Conservation (phyloP, 2,329 filamentous ascomycete genomes). For the Trichoderma koningii region DNA sequence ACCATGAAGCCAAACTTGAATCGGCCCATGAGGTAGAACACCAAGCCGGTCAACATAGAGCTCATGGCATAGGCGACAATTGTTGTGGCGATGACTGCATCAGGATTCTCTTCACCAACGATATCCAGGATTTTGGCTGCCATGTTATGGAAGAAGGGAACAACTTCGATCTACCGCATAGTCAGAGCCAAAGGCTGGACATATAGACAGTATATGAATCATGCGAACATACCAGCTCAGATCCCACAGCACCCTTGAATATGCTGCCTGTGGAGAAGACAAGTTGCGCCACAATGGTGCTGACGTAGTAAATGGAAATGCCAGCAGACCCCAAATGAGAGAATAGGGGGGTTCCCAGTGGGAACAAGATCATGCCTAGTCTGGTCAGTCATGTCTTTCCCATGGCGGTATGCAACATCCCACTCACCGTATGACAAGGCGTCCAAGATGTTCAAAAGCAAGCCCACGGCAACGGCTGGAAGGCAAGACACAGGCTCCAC, state of each 20-base stretch:
- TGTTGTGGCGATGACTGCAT: constrained; percentile 89
- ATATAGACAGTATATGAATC: not conserved
- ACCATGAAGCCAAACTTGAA: constrained; percentile 90
- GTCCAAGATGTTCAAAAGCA: constrained; percentile 90
- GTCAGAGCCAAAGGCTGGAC: constrained; percentile 18
- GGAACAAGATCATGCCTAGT: constrained; percentile 87
- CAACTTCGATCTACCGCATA: constrained; percentile 76
- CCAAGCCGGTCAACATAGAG: constrained; percentile 83
- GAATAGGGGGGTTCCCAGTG: constrained; percentile 84
- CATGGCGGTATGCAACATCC: constrained; percentile 5
- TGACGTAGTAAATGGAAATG: constrained; percentile 98
- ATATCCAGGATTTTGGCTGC: constrained; percentile 78
- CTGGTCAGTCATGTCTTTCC: constrained; percentile 25
- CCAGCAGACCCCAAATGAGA: constrained; percentile 84
- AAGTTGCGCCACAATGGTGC: constrained; percentile 90
- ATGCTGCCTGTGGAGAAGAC: constrained; percentile 85
- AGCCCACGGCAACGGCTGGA: constrained; percentile 83
- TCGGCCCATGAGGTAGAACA: constrained; percentile 88
- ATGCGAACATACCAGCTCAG: constrained; percentile 70
- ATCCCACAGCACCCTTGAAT: constrained; percentile 89
- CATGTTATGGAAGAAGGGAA: constrained; percentile 99
- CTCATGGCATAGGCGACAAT: constrained; percentile 90
- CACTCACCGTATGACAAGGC: constrained; percentile 82
- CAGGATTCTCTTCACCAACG: constrained; percentile 77
- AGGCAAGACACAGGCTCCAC: constrained; percentile 70